phyloP scores from a whole-genome alignment of 768 basidiomycete genomes.

The Panaeolus papilionaceus region DNA sequence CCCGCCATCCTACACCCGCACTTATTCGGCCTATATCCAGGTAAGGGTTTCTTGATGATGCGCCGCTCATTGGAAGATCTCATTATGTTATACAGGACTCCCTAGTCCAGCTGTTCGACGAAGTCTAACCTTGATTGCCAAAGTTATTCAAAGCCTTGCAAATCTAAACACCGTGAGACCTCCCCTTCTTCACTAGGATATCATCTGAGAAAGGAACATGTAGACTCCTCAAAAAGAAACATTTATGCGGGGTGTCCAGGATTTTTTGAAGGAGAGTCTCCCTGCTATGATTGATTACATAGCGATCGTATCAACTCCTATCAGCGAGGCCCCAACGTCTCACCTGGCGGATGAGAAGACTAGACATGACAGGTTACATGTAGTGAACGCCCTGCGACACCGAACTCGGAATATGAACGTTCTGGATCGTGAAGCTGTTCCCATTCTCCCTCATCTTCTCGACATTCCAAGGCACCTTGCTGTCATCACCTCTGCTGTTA shows the following conservation, averaged over 20 bases:
- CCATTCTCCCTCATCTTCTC: constrained; percentile 72
- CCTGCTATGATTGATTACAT: constrained; percentile 84
- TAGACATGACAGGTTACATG: constrained; percentile 57
- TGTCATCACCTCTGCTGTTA: constrained; percentile 76
- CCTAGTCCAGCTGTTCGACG: constrained; percentile 73
- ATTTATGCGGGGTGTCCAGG: constrained; percentile 81
- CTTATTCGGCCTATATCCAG: constrained; percentile 78
- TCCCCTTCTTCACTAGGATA: not conserved
- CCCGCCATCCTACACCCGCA: constrained; percentile 92
- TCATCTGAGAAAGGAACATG: not conserved
- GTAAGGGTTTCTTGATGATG: constrained; percentile 43
- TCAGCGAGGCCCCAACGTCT: constrained; percentile 34
- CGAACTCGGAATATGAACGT: constrained; percentile 60
- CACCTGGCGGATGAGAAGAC: constrained; percentile 38
- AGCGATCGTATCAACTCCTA: constrained; percentile 68
- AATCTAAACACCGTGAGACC: constrained; percentile 72
- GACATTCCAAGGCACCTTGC: constrained; percentile 84
- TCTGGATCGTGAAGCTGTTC: constrained; percentile 73
- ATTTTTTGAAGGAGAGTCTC: constrained; percentile 68
- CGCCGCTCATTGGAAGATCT: constrained; percentile 16
- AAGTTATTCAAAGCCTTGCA: constrained; percentile 88
- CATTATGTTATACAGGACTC: constrained; percentile 53
- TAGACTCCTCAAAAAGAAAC: constrained; percentile 77
- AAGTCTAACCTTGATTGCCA: constrained; percentile 84
- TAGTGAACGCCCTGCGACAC: constrained; percentile 62